These are phyloP conservation scores for Microbotryomycetes sp. DNA, from an alignment of 1,284 basidiomycete species.

Conservation along the genomic window DNA sequence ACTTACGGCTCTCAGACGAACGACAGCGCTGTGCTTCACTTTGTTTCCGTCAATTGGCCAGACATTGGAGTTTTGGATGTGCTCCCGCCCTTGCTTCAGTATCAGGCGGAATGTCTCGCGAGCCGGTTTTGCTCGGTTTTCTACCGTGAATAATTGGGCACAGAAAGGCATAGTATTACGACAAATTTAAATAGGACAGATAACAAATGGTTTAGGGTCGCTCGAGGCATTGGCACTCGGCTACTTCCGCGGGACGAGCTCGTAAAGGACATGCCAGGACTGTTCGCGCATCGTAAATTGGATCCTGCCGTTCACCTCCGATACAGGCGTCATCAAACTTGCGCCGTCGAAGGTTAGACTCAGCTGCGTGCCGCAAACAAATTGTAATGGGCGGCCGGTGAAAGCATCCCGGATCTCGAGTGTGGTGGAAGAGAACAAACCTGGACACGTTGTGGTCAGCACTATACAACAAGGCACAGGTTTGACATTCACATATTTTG, in stretches of 20 bases:
- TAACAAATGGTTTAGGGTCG: too few species aligned
- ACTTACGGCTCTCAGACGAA: constrained; percentile 61
- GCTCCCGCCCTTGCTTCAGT: constrained; percentile 73
- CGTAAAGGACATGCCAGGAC: background rate
- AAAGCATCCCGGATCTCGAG: constrained; percentile 28
- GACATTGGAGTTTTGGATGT: constrained; percentile 85
- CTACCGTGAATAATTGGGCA: too few species aligned
- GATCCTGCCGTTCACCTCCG: background rate
- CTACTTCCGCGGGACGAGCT: background rate
- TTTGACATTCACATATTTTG: constrained; percentile 55
- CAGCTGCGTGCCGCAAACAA: background rate
- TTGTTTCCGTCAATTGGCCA: constrained; percentile 87
- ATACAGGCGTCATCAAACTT: background rate
- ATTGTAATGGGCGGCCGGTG: constrained; percentile 16
- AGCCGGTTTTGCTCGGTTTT: background rate
- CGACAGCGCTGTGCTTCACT: constrained; percentile 82
- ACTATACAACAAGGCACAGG: background rate
- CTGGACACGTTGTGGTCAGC: background rate
- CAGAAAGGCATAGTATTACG: too few species aligned
- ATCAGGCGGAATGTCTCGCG: constrained; percentile 48
- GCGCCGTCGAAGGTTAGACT: background rate
- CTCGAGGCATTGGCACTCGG: too few species aligned
- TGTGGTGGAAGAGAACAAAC: constrained; percentile 20
- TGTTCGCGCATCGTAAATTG: background rate
- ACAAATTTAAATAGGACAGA: too few species aligned